Evolutionary conservation across 2,329 filamentous ascomycete genomes (phyloP), one percentile per base, ranked within the genome.

Genomic region (Beauveria asiatica): DNA sequence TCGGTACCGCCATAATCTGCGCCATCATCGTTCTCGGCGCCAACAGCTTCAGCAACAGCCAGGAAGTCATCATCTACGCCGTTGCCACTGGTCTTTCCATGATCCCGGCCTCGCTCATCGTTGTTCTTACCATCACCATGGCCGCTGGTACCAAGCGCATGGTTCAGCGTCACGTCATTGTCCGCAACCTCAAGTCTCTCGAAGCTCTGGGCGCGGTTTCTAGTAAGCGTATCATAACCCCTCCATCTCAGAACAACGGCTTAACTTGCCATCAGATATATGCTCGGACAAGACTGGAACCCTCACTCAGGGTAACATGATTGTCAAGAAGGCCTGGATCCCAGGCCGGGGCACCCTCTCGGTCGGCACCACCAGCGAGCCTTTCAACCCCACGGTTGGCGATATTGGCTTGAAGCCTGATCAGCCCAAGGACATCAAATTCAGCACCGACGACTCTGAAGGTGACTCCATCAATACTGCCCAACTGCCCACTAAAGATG

Each of bases 81-180:
- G 76, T 78, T 53, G 76, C 74, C 27, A 75, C 76, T 39, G 75
- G 75, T 65, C 70, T 82, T 7, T 76, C 75, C 19, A 80, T 81
- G 74, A 79, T 82, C 62, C 80, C 73, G 2, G 79, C 78, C 23
- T 78, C 79, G 2, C 74, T 84, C 61, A 64, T 70, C 65, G 66
- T 75, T 37, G 81, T 84, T 39, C 73, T 85, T 59, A 85, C 83
- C 19, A 84, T 85, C 64, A 84, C 82, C 21, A 83, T 85, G 71
- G 78, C 79, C 48, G 78, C 78, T 42, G 80, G 79, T n/a, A 78
- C 77, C 30, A 81, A 79, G 67, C 73, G 74, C n/a, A 81, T 82
- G 79, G 78, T 79, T 3, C 73, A 78, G 65, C 72, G 78, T 3
- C 70, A 82, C 63, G 80, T 82, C 59, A 78, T 83, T 65, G 77